Conservation (phyloP, 2,329 filamentous ascomycete species). For the Colletotrichum sidae region DNA sequence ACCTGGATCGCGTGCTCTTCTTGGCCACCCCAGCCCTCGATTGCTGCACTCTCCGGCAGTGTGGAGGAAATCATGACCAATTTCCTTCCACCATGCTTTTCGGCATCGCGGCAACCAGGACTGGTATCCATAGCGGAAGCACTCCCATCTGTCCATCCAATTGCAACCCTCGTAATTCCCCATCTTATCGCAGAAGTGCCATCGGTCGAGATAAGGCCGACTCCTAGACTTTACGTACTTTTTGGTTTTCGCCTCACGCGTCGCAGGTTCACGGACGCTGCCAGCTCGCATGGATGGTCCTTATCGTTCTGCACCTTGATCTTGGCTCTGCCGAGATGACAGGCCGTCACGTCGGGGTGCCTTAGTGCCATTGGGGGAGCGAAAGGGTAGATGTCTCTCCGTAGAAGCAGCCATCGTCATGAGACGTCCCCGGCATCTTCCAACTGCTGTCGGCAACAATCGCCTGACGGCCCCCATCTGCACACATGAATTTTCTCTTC, state of each 20-base stretch:
- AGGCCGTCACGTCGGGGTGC: background rate
- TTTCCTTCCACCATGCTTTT: conserved; percentile 15
- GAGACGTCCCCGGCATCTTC: too few relatives aligned
- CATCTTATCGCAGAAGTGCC: conserved; percentile 13
- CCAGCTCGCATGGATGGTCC: conserved; percentile 9
- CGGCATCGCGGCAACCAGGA: conserved; percentile 25
- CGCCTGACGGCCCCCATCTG: conserved; percentile 22
- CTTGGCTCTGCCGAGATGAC: background rate
- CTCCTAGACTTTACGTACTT: conserved; percentile 13
- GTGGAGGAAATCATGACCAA: conserved; percentile 13
- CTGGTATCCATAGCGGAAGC: conserved; percentile 20
- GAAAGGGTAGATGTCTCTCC: too few relatives aligned
- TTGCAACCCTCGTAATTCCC: conserved; percentile 8
- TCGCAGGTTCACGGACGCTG: conserved; percentile 22
- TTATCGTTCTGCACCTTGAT: conserved; percentile 9
- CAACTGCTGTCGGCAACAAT: conserved; percentile 1
- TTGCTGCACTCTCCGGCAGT: background rate
- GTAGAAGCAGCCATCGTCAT: background rate
- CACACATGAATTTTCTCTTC: conserved; percentile 7
- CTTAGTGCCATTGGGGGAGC: too few relatives aligned
- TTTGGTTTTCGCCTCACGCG: conserved; percentile 6
- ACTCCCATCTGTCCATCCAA: conserved; percentile 10
- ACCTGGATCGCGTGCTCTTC: background rate
- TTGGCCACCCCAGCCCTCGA: conserved; percentile 9
- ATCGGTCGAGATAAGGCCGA: conserved; percentile 24